Percentiles rank a stretch among this genome's conserved stretches.
Evolutionary conservation across 2,329 filamentous ascomycete species (phyloP).

Genomic region (Ilyonectria mors-panacis): DNA sequence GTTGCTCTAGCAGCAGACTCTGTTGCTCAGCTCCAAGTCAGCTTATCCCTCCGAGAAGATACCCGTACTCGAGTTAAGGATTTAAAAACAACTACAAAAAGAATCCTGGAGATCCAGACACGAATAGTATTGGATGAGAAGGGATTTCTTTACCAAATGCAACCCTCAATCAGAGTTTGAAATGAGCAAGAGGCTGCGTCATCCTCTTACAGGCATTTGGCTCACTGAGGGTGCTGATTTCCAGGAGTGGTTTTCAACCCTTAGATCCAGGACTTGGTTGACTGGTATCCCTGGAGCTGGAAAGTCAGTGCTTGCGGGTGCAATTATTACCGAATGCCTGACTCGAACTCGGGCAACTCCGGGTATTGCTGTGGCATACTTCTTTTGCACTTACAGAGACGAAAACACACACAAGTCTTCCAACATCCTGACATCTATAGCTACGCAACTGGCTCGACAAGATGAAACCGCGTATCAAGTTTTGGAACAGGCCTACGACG

Average conservation of each 20-base stretch:
- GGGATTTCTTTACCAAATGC: constrained; percentile 12
- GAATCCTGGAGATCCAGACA: constrained; percentile 8
- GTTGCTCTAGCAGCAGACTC: constrained; percentile 16
- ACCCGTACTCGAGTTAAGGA: not conserved
- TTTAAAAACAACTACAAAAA: not conserved
- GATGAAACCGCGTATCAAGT: not conserved
- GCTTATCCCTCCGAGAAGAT: constrained; percentile 8
- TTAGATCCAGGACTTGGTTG: not conserved
- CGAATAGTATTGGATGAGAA: not conserved
- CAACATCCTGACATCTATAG: not conserved
- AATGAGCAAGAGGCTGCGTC: not conserved
- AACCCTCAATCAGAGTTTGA: constrained; percentile 1
- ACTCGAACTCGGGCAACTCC: not conserved
- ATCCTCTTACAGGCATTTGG: constrained; percentile 23
- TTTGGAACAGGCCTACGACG: constrained; percentile 10
- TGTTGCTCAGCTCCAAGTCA: not conserved
- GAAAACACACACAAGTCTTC: accelerated
- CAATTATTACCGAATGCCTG: constrained; percentile 16
- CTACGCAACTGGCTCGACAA: constrained; percentile 19
- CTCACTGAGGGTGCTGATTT: not conserved
- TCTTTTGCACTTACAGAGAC: constrained; percentile 20
- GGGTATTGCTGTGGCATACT: constrained; percentile 7
- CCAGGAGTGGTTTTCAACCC: not conserved
- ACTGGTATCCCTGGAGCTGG: constrained; percentile 30
- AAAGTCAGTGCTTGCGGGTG: constrained; percentile 21